These are phyloP conservation scores for Smithsoniella earleae DNA, from an alignment of 163 green algal genomes.

Conservation along the genomic window DNA sequence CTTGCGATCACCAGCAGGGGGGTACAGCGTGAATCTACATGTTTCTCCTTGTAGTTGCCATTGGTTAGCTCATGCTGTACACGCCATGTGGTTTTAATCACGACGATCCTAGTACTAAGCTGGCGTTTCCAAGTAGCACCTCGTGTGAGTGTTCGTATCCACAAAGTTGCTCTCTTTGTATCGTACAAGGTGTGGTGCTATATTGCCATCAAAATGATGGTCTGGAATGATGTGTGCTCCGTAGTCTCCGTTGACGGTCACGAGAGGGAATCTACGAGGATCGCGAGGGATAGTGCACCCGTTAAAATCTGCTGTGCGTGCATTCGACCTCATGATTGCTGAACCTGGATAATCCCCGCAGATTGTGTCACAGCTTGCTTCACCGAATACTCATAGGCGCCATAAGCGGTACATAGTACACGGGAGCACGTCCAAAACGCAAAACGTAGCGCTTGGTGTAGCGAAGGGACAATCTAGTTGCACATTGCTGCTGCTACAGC, in stretches of 20 bases:
- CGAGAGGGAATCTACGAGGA: background rate
- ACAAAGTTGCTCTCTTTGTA: constrained; percentile 24
- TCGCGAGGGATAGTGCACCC: background rate
- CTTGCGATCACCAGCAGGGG: constrained; percentile 8
- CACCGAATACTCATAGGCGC: background rate
- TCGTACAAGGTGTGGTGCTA: background rate
- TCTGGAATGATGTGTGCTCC: background rate
- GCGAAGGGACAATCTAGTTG: background rate
- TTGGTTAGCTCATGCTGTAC: background rate
- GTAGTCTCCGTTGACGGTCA: background rate
- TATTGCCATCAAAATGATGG: background rate
- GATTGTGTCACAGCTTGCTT: background rate
- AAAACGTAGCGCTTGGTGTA: background rate
- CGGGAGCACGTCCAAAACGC: background rate
- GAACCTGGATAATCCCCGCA: background rate
- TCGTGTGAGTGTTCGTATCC: constrained; percentile 17
- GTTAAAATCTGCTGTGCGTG: background rate
- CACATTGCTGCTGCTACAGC: too few relatives aligned
- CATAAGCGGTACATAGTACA: background rate
- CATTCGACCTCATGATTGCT: background rate
- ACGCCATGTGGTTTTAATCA: background rate
- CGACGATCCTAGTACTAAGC: background rate
- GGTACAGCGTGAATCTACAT: constrained; percentile 1
- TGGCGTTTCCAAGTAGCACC: background rate
- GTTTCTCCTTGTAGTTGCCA: background rate